Base-by-base conservation (phyloP, 2,329 filamentous ascomycete genomes). In the Aspergillus pseudotamarii region DNA sequence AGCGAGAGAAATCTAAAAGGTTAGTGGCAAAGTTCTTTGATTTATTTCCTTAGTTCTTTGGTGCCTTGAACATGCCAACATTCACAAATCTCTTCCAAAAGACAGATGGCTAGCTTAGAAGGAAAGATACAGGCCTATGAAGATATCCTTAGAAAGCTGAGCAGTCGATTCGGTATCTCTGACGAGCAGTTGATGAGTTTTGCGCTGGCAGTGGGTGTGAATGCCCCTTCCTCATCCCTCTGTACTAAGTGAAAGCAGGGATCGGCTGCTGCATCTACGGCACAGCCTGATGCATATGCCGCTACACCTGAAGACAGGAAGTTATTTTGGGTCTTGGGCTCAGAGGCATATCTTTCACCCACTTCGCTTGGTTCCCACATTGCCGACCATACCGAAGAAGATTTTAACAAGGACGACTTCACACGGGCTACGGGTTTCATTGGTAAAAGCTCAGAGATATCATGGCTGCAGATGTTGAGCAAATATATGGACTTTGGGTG, bases 1-100 rank as follows among this genome's bases (percentile, higher is more conserved):
- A 81, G 68, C 71, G 79, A 67, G 80, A 81, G 63, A 76, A 79
- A 59, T 80, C 76, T 8, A 81, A 79, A 64, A 79, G 79, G 80
- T 81, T 57, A 67, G 71, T 54, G n/a, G 12, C 30, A 4, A 4
- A 26, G 19, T 6, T 26, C 36, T 21, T 4, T 26, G 11, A 19
- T 26, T 23, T 9, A 2, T 28, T 38, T 16, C 21, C 28, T 10
- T 48, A 16, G 12, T 1, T 54, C 32, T 4, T n/a, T 34, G n/a
- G 10, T 12, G 4, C 32, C 23, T 26, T 51, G 30, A 30, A 30
- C 30, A 30, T 50, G 36, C 53, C 6, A 19, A 58, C 56, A 12
- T 23, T 41, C 4, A 51, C 14, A 26, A 3, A 45, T 30, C 28
- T 62, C 55, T 16, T 36, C 16, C 19, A 59, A 68, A 68, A 81